Conservation (phyloP, 2,329 filamentous ascomycete species). For the Fusarium sp. region DNA sequence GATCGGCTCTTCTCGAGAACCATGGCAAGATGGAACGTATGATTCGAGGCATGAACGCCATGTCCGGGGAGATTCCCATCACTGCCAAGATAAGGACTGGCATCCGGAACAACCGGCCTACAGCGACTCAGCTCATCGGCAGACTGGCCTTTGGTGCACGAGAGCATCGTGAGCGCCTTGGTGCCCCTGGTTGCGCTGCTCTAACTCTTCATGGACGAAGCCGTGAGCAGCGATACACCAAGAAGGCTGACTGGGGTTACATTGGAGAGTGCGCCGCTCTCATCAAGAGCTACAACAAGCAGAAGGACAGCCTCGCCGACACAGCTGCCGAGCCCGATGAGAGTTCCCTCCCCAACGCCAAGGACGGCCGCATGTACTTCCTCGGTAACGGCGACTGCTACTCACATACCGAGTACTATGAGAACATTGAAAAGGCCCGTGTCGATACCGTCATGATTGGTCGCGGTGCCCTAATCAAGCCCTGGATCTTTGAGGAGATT, state of each 20-base stretch:
- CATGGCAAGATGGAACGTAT: slow-evolving; percentile 93
- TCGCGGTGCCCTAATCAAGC: slow-evolving; percentile 96
- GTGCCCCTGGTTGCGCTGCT: slow-evolving; percentile 89
- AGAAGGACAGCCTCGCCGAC: slow-evolving; percentile 75
- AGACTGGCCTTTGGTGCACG: slow-evolving; percentile 83
- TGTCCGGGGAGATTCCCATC: slow-evolving; percentile 91
- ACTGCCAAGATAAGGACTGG: slow-evolving; percentile 96
- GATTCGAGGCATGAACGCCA: slow-evolving; percentile 93
- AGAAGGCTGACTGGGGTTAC: slow-evolving; percentile 93
- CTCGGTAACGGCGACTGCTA: slow-evolving; percentile 97
- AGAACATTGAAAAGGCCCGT: slow-evolving; percentile 79
- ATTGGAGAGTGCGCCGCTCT: slow-evolving; percentile 90
- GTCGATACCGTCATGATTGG: slow-evolving; percentile 98
- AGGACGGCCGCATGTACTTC: slow-evolving; percentile 83
- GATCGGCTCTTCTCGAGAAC: slow-evolving; percentile 91
- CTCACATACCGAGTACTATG: slow-evolving; percentile 88
- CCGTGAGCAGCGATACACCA: slow-evolving; percentile 93
- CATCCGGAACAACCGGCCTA: slow-evolving; percentile 82
- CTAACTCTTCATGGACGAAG: slow-evolving; percentile 95
- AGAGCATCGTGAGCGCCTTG: slow-evolving; percentile 76
- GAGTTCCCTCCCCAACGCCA: slow-evolving; percentile 75
- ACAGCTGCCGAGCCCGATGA: slow-evolving; percentile 83
- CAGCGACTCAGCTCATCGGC: slow-evolving; percentile 83
- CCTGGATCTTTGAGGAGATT: slow-evolving; percentile 99
- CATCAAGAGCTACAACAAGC: slow-evolving; percentile 81